Evolutionary conservation across 2,329 filamentous ascomycete species (phyloP), one percentile per base, ranked within the genome.

Genomic region (Boeremia lycopersici): DNA sequence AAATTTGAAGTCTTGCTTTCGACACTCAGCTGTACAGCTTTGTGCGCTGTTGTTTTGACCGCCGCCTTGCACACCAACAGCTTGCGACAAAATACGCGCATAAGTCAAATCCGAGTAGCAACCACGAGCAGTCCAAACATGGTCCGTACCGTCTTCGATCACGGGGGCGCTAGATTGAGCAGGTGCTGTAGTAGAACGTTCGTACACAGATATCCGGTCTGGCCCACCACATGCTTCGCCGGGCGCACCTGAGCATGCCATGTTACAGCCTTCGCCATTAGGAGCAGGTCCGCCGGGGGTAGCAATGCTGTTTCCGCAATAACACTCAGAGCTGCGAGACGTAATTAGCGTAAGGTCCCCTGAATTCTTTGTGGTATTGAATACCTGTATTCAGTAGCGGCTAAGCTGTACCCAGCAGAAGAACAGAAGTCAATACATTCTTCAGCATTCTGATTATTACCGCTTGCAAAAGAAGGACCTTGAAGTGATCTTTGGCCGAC

Each of bases 331-430:
- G 7, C 48, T 50, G 26, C n/a, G 13, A 26, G 15, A 3, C 3
- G 31, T 12, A 36, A 15, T 38, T 3, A 23, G 17, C 30, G 40
- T 13, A 17, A 33, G 17, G 9, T 12, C 8, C 6, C 23, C 9
- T 6, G 9, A 8, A 3, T 1, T 25, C 5, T 13, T n/a, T 13
- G 31, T 30, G 9, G 34, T 36, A 67, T 52, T 67, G 70, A 49
- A 73, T 70, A 23, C 55, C 59, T 56, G 49, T 73, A 71, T 43
- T 75, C 70, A 23, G 69, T 66, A 23, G 72, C 73, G 12, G 72
- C 70, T 44, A 69, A 58, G 25, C 48, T 42, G 55, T 68, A 75
- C 1, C 67, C 72, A 25, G 51, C 59, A 0, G 47, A 35, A 33
- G 53, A n/a, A 47, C 74, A 76, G 17, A 56, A 65, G 1, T 54